Evolutionary conservation across 2,329 filamentous ascomycete genomes (phyloP).

Genomic region (Sclerotiophoma versabilis): DNA sequence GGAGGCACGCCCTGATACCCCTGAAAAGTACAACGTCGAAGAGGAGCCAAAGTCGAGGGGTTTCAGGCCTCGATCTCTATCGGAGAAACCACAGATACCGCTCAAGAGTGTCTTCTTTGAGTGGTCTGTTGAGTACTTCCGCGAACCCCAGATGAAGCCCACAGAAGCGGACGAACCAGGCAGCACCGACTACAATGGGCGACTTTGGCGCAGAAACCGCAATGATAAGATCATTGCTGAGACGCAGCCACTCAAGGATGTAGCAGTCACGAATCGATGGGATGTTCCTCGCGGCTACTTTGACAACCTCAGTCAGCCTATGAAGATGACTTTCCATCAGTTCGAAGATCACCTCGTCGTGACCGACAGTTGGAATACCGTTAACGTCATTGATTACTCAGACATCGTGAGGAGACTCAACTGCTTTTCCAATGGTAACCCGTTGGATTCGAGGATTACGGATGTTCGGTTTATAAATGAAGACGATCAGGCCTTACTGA

Average conservation of each 20-base stretch:
- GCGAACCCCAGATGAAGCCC: slow-evolving; percentile 96
- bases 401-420: slow-evolving; percentile 71
- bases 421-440: slow-evolving; percentile 94
- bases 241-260: slow-evolving; percentile 91
- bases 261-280: slow-evolving; percentile 86
- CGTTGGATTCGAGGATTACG: slow-evolving; percentile 86
- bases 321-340: slow-evolving; percentile 95
- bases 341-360: slow-evolving; percentile 96
- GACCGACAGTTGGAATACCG: slow-evolving; percentile 88
- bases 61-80: slow-evolving; percentile 69
- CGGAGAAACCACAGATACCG: slow-evolving; percentile 70
- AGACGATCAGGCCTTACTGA: slow-evolving; percentile 91
- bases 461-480: slow-evolving; percentile 98
- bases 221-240: slow-evolving; percentile 93
- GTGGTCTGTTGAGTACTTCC: slow-evolving; percentile 97
- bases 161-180: slow-evolving; percentile 96
- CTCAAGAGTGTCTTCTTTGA: slow-evolving; percentile 85
- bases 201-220: slow-evolving; percentile 88
- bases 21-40: slow-evolving; percentile 73
- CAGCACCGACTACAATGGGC: slow-evolving; percentile 93
- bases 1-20: slow-evolving; percentile 70
- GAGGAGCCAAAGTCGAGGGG: slow-evolving; percentile 80
- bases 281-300: slow-evolving; percentile 82
- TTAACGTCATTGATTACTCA: slow-evolving; percentile 83
- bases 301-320: slow-evolving; percentile 87